These are phyloP conservation scores for Alternaria brassicicola DNA, from an alignment of 2,329 filamentous ascomycete genomes.

Conservation along the genomic window DNA sequence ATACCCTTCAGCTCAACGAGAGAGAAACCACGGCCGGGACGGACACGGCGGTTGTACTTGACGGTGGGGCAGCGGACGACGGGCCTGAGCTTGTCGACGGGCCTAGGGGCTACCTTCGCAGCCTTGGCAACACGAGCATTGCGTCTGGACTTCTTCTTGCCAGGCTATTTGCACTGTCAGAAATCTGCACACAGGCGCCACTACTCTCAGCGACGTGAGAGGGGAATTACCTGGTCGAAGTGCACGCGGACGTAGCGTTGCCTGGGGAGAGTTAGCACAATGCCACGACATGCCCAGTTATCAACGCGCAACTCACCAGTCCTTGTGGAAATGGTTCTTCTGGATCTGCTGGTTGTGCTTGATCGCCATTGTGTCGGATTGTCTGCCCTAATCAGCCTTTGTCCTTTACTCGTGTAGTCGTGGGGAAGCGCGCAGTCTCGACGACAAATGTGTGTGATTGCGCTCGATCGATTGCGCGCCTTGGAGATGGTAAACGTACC, in stretches of 20 bases:
- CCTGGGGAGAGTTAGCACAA: conserved; percentile 56
- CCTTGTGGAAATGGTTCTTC: conserved; percentile 74
- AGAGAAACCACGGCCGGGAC: conserved; percentile 96
- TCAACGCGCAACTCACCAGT: conserved; percentile 68
- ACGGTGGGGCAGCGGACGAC: conserved; percentile 85
- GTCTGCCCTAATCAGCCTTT: conserved; percentile 16
- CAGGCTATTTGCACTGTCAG: conserved; percentile 68
- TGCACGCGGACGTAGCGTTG: conserved; percentile 98
- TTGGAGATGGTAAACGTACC: conserved; percentile 28
- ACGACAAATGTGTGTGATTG: conserved; percentile 18
- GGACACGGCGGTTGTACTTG: conserved; percentile 88
- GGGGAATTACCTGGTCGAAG: conserved; percentile 95
- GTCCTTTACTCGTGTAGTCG: not conserved
- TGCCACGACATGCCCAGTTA: not conserved
- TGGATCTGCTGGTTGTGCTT: conserved; percentile 99
- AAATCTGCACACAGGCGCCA: conserved; percentile 55
- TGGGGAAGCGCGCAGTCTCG: not conserved
- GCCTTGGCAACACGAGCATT: conserved; percentile 93
- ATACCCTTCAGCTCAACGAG: conserved; percentile 96
- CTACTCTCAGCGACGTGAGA: conserved; percentile 57
- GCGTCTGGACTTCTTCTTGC: conserved; percentile 92
- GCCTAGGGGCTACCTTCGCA: conserved; percentile 91
- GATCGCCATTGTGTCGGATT: conserved; percentile 72
- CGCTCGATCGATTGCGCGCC: conserved; percentile 3
- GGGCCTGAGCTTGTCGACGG: conserved; percentile 95